Base-by-base conservation (phyloP, 202 grass and related monocot genomes). In the Panicum hallii region DNA sequence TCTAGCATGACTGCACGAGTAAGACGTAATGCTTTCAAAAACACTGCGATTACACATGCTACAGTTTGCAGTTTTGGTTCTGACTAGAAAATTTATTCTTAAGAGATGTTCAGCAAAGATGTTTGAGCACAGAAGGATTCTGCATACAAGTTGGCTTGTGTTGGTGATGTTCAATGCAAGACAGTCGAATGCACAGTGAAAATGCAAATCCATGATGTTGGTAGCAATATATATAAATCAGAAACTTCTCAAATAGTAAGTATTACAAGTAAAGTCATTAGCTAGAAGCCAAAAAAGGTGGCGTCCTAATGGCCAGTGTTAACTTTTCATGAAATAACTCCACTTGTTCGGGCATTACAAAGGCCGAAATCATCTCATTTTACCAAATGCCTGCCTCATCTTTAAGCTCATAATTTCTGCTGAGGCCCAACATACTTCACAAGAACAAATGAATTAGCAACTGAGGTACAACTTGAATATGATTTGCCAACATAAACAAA, bases 311-410 rank as follows among this genome's bases (percentile, higher is more conserved):
- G 11, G 15, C 78, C 15, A 38, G 7, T 19, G 52, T 9, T 26
- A 60, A 11, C n/a, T 60, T 57, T 60, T 26, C n/a, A 10, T 60
- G n/a, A 60, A 60, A 60, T 11, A 60, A 60, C 26, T 60, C 56
- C n/a, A 60, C 17, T 34, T 83, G 34, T 67, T 38, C 22, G n/a
- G 49, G 4, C 57, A 76, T 63, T 34, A 45, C 52, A 32, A 46
- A 89, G 38, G 19, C 55, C 55, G 20, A 80, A 23, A 55, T 67
- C 26, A 53, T 62, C 62, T 38, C 77, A 75, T 9, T 76, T 88
- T 20, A 77, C 40, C 16, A 82, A 78, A 66, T 72, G 28, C 8
- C 16, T 57, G 28, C 69, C 72, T 70, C 45, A 82, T 83, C 38
- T 75, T 85, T 50, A 16, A 30, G 64, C 11, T 50, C 47, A 58